Base-by-base conservation (phyloP, 192 early-diverging fungal species). In the Backusella parvicylindrica region DNA sequence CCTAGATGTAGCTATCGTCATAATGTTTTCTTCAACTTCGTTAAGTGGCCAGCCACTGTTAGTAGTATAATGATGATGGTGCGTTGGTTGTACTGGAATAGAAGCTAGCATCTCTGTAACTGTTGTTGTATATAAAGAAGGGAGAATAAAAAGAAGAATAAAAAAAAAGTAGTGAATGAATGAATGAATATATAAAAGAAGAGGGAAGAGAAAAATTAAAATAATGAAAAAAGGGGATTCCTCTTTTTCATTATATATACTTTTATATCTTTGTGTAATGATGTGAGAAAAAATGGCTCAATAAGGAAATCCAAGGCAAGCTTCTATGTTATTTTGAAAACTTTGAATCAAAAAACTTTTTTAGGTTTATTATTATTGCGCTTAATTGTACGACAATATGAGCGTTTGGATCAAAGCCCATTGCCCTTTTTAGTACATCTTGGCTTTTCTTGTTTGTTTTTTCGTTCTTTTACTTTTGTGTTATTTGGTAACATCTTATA, bases 41-140 rank as follows among this genome's bases (percentile, higher is more conserved):
- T 70, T 41, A 6, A 70, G 36, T 41, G 68, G 40, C 68, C 68
- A 70, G 37, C 41, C 40, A 36, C 36, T 70, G 35, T 69, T 38
- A 18, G 32, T 26, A 38, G 68, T 70, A 38, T 68, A 40, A 21
- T 43, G n/a, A 30, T 43, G 37, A 23, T 70, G 36, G 15, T 41
- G 28, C 15, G 26, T 38, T 15, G 40, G 26, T 66, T 33, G 64
- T 26, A 56, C 50, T 56, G 64, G 64, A 66, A 66, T 66, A 66
- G 64, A 66, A 33, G 64, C 28, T 33, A 66, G 3, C 31, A 66
- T 66, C 0, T 66, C 33, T 66, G 28, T 7, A 15, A 12, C 50
- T 53, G 18, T 66, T 33, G 32, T 9, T 1, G 5, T 35, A 66
- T 6, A 1, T 18, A 41, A 38, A 70, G 26, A 40, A 30, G 3